Evolutionary conservation across 2,329 filamentous ascomycete genomes (phyloP), one percentile per base, ranked within the genome.

Genomic region (Mycosphaerella arachidis): DNA sequence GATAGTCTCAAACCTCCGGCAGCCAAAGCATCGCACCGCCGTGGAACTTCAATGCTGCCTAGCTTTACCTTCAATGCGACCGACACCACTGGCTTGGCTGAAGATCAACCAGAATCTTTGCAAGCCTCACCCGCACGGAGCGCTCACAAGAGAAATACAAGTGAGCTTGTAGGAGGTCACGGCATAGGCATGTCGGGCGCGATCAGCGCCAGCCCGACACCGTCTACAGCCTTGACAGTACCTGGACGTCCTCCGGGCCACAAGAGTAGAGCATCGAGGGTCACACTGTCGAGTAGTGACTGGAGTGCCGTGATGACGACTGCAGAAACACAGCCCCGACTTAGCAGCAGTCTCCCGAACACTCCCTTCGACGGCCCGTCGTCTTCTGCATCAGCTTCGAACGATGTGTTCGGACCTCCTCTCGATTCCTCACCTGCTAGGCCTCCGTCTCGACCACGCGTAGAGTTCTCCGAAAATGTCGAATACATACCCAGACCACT

Each of bases 151-250:
- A 84, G 92, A 69, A 89, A 89, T 56, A 89, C 86, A 30, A 96
- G 92, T 72, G 92, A 96, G 72, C 92, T 95, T 69, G 89, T 95
- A 51, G 91, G 91, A 40, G 90, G 89, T 7, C 88, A 88, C 68
- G 50, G 50, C 18, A 8, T 43, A 43, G 77, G 79, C 69, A 70
- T 75, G 76, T 82, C 66, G 79, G 85, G 67, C 74, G 81, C 75
- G 77, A 80, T 90, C 76, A 89, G 85, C 73, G 84, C 84, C 12
- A 91, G 87, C 68, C 87, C 88, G 30, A 88, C 86, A 10, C 90
- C 87, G 56, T 82, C 83, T 64, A 74, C 13, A 6, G 24, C 57
- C 5, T 16, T 59, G 18, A 27, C 51, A 13, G 35, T 59, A 13
- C 57, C 56, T 16, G 53, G 35, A 43, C 40, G 45, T n/a, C 51